Conservation (phyloP, 78 protist genomes). For the Corallochytrium limacisporum region DNA sequence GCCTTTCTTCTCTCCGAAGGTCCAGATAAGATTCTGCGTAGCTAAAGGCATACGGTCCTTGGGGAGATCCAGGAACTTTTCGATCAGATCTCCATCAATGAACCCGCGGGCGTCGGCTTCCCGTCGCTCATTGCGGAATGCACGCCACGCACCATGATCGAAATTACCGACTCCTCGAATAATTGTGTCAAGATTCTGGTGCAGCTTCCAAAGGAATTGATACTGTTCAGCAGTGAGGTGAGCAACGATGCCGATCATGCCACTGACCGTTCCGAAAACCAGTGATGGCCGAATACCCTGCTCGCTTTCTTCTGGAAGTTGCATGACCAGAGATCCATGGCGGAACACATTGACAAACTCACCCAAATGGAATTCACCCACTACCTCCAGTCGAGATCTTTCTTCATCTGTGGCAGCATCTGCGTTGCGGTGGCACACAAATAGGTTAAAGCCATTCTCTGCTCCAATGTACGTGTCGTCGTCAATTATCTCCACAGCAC, state of each 20-base stretch:
- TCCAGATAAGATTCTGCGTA: too few species aligned
- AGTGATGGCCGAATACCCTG: slow-evolving; percentile 18
- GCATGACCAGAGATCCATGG: slow-evolving; percentile 34
- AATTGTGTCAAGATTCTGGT: neutral
- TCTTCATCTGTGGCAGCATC: slow-evolving; percentile 65
- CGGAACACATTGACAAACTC: slow-evolving; percentile 49
- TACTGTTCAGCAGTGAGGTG: slow-evolving; percentile 30
- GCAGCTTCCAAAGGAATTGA: slow-evolving; percentile 3
- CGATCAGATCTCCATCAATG: slow-evolving; percentile 80
- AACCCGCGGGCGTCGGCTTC: slow-evolving; percentile 17
- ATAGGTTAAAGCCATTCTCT: slow-evolving; percentile 48
- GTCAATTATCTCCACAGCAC: slow-evolving; percentile 45
- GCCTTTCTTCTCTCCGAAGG: too few species aligned
- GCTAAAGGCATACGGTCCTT: too few species aligned
- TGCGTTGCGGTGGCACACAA: slow-evolving; percentile 11
- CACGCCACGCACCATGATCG: slow-evolving; percentile 48
- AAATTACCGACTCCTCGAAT: slow-evolving; percentile 66
- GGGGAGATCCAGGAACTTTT: slow-evolving; percentile 44
- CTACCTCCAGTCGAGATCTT: slow-evolving; percentile 31
- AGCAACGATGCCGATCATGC: slow-evolving; percentile 64
- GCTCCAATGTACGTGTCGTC: slow-evolving; percentile 66
- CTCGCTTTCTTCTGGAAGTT: slow-evolving; percentile 17
- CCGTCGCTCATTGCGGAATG: slow-evolving; percentile 43
- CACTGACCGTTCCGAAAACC: slow-evolving; percentile 51
- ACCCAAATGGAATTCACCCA: slow-evolving; percentile 69